Base-by-base conservation (phyloP, 805 yeast species). In the Metahyphopichia silvanorum region DNA sequence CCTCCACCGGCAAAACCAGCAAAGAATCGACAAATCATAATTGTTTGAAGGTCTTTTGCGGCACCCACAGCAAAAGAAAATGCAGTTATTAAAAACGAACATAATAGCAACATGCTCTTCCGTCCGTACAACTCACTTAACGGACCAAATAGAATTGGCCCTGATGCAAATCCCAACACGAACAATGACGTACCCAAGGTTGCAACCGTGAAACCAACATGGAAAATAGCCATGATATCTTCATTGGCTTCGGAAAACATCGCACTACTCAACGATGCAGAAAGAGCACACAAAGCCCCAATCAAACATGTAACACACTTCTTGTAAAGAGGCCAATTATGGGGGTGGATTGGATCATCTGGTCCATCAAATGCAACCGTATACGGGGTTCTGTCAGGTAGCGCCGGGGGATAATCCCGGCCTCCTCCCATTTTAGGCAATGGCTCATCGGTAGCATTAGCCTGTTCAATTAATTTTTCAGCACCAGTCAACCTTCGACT, bases 131-230 rank as follows among this genome's bases (percentile, higher is more conserved):
- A 55, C 35, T 55, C 57, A 14, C 51, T 41, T 17, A 52, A 38
- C 6, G 59, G 57, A 28, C 59, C 96, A 87, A 93, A 89, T 22
- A 86, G 49, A 31, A 89, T 67, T 3, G 98, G 98, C 13, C 97
- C 96, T 1, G 86, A 73, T 1, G 96, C 97, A 60, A 88, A 91
- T 8, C 97, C 98, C 25, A 87, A 57, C n/a, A 89, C 96, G 48
- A 77, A 89, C 16, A 88, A 38, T 1, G 96, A 79, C 7, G 87
- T 72, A 35, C 86, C 84, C 29, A 91, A 68, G 15, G 85, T 73
- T 10, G 83, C 82, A n/a, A 79, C 89, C 8, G 78, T 83, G 5
- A 49, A 40, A 25, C 84, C 81, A 29, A 89, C 77, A 37, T 74
- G 57, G 28, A 57, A 89, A 24, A 69, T 58, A 30, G 43, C 61